A percentile compares a stretch with the other conserved stretches of the same genome.
Conservation (phyloP, 805 yeast genomes). For the Debaryomyces hansenii region DNA sequence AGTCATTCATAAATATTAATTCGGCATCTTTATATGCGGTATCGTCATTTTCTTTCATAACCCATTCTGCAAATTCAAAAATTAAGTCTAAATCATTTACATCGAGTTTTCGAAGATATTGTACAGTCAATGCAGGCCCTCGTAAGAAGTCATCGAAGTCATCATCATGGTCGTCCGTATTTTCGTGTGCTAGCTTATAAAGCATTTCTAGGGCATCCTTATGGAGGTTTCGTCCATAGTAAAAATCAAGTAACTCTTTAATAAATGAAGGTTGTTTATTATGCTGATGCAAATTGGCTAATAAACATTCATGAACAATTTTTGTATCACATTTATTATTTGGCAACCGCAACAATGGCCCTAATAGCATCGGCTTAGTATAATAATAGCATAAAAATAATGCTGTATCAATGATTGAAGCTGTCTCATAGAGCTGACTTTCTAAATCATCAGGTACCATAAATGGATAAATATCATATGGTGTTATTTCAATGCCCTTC, state of each 20-base stretch:
- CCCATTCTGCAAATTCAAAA: slow-evolving; percentile 56
- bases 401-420: slow-evolving; percentile 69
- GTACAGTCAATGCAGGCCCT: slow-evolving; percentile 48
- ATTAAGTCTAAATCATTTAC: slow-evolving; percentile 52
- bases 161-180: slow-evolving; percentile 11
- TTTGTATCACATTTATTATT: slow-evolving; percentile 70
- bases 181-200: slow-evolving; percentile 25
- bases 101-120: slow-evolving; percentile 58
- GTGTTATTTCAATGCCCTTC: slow-evolving; percentile 46
- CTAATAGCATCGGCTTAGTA: slow-evolving; percentile 71
- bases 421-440: slow-evolving; percentile 26
- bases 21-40: slow-evolving; percentile 36
- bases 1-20: slow-evolving; percentile 63
- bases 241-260: slow-evolving; percentile 76
- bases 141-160: slow-evolving; percentile 26
- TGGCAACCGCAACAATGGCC: slow-evolving; percentile 74
- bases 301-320: slow-evolving; percentile 56
- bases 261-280: slow-evolving; percentile 39
- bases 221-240: slow-evolving; percentile 62
- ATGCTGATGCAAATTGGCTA: slow-evolving; percentile 30
- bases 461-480: slow-evolving; percentile 41
- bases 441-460: slow-evolving; percentile 18
- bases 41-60: slow-evolving; percentile 33
- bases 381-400: slow-evolving; percentile 72
- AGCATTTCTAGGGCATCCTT: slow-evolving; percentile 66